Base-by-base conservation (phyloP, 202 grass and related monocot species). In the Dendrocalamus latiflorus region DNA sequence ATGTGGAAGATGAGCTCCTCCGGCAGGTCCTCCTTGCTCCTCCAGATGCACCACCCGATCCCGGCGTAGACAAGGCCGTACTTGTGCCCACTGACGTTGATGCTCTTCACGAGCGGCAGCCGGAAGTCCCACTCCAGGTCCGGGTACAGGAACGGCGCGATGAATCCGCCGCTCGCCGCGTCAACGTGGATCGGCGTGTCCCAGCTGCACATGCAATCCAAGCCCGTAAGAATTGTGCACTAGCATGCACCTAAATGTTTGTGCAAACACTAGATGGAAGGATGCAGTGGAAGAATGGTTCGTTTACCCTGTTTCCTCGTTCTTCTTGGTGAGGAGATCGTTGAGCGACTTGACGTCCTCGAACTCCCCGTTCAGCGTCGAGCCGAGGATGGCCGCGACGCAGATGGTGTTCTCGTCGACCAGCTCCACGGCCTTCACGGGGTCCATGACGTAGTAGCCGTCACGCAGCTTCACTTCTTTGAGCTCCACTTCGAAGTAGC, bases 1-100 rank as follows among this genome's bases (percentile, higher is more conserved):
- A 94, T 97, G 84, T 97, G 94, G 84, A 97, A 97, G 86, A 97
- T 94, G 81, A 94, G 94, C 61, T 97, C 94, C n/a, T 94, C 94
- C 1, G 94, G 94, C 55, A 97, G 86, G 70, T 94, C 94, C 36
- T 87, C 90, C 90, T 97, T 97, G 88, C 8, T 88, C 75, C 92
- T 87, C 94, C 94, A 97, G 80, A 97, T 91, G 88, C 74, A 86
- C 94, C 94, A 97, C 36, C 94, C 94, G 18, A 97, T 88, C 13
- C 94, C 94, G 14, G 94, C 94, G 58, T 97, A 97, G 6, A 97
- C 94, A 0, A 97, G 92, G 1, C 94, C 94, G 22, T 97, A 97
- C 72, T 97, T 97, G 88, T 97, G 94, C 8, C 92, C 94, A 14
- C 94, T 97, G 5, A 92, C 94, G 33, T 97, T 94, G 68, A 97